Conservation (phyloP, 371 early-diverging fungal genomes). For the Actinomortierella wolfii region DNA sequence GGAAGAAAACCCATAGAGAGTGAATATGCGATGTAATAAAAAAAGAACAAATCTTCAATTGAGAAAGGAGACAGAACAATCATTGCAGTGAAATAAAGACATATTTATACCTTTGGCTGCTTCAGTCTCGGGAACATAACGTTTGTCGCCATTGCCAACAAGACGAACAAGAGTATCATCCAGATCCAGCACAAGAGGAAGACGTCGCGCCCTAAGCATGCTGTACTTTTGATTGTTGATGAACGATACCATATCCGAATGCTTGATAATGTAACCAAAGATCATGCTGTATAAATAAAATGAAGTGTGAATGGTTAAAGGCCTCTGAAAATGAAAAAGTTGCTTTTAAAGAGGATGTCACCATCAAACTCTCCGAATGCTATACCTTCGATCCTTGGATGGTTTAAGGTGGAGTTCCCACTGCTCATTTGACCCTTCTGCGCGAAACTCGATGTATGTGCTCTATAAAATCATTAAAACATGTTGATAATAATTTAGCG, state of each 20-base stretch:
- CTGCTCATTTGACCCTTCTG: conserved; percentile 51
- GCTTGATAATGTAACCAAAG: conserved; percentile 73
- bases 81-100: too few species aligned
- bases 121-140: conserved; percentile 71
- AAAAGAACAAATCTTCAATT: neutral
- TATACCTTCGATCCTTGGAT: conserved; percentile 64
- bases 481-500: too few species aligned
- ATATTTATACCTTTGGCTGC: conserved; percentile 45
- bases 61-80: neutral
- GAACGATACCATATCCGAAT: conserved; percentile 54
- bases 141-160: conserved; percentile 67
- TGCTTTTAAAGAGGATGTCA: conserved; percentile 11
- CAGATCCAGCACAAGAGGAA: conserved; percentile 80
- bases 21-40: neutral
- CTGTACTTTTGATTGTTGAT: conserved; percentile 43
- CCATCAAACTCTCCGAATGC: neutral
- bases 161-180: conserved; percentile 82
- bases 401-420: conserved; percentile 81
- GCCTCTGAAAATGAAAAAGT: neutral
- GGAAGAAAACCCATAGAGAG: neutral
- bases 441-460: conserved; percentile 54
- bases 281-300: conserved; percentile 44
- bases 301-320: neutral
- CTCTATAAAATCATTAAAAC: conserved; percentile 44
- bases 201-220: conserved; percentile 50